These are phyloP conservation scores for Botrytis aclada DNA, from an alignment of 2,329 filamentous ascomycete genomes.

Conservation along the genomic window DNA sequence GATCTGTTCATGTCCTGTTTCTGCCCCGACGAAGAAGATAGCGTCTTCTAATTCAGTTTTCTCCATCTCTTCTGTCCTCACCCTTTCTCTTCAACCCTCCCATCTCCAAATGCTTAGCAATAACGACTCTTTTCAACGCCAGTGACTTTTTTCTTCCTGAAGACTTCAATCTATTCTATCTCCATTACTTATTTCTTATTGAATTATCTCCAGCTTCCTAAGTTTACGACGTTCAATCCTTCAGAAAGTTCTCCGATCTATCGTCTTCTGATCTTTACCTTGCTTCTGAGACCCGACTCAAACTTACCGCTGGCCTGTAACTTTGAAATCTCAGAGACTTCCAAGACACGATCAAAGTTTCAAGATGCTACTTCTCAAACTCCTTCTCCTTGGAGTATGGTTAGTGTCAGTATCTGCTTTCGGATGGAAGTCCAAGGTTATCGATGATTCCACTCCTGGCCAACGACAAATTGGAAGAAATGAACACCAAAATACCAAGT, in stretches of 20 bases:
- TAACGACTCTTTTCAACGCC: neutral
- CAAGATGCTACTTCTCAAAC: conserved; percentile 5
- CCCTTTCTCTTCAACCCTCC: neutral
- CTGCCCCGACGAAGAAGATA: conserved; percentile 1
- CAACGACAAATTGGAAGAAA: neutral
- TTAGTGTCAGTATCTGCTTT: conserved; percentile 7
- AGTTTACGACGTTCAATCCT: neutral
- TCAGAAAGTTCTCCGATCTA: neutral
- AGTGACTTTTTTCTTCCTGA: neutral
- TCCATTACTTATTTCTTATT: neutral
- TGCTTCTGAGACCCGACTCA: neutral
- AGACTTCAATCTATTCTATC: neutral
- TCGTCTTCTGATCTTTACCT: neutral
- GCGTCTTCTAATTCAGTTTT: neutral
- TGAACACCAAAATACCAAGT: conserved; percentile 17
- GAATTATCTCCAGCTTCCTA: neutral
- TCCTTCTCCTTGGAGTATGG: neutral
- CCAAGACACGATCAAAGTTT: neutral
- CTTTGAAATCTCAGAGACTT: neutral
- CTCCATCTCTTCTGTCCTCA: conserved; percentile 1
- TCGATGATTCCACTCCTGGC: conserved; percentile 5
- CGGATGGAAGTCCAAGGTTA: conserved; percentile 13
- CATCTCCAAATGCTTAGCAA: neutral
- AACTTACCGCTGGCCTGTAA: neutral
- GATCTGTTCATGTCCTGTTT: neutral